These are phyloP conservation scores for Cynanchum wilfordii DNA, from an alignment of 257 asterid species.

Conservation along the genomic window DNA sequence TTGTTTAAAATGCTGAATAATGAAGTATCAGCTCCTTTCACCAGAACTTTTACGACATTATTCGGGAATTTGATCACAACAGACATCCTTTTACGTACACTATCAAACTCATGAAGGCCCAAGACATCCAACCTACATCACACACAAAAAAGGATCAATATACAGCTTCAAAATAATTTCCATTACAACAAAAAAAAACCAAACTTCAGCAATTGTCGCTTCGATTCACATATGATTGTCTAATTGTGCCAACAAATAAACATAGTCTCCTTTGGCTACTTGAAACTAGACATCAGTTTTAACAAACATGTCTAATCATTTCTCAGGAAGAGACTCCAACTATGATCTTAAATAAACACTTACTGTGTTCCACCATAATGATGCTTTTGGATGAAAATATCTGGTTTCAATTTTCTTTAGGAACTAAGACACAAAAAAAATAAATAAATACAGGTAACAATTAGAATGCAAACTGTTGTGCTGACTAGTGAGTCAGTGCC, in stretches of 20 bases:
- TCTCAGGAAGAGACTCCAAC: neutral
- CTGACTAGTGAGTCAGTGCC: neutral
- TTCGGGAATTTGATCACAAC: conserved; percentile 83
- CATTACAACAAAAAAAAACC: conserved; percentile 13
- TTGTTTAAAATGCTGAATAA: conserved; percentile 70
- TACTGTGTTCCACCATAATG: neutral
- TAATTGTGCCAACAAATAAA: neutral
- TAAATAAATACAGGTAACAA: neutral
- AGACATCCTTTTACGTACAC: conserved; percentile 98
- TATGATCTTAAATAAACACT: neutral
- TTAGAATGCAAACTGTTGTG: neutral
- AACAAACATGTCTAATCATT: neutral
- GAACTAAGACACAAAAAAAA: neutral
- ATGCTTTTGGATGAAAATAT: neutral
- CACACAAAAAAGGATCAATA: conserved; percentile 3
- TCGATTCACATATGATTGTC: neutral
- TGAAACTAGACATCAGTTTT: neutral
- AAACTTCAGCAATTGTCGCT: conserved; percentile 3
- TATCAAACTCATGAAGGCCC: conserved; percentile 98
- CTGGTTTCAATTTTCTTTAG: neutral
- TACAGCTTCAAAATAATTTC: neutral
- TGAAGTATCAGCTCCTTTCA: conserved; percentile 95
- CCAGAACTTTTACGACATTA: conserved; percentile 74
- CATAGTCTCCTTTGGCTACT: neutral
- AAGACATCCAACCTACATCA: conserved; percentile 88